Conservation (phyloP, 176 grass and related monocot genomes). For the Zea mays region Zm-B73-REFERENCE-NAM-5.0 NC_050103.1:60367001-60367500, state of each 20-base stretch:
- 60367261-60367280: background rate
- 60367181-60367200: slow-evolving; percentile 60
- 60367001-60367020: too few relatives aligned
- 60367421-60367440: slow-evolving; percentile 92
- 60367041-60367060: slow-evolving; percentile 78
- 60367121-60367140: slow-evolving; percentile 58
- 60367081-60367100: slow-evolving; percentile 85
- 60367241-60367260: background rate
- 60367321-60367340: slow-evolving; percentile 80
- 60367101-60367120: slow-evolving; percentile 70
- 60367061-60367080: slow-evolving; percentile 96
- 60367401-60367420: slow-evolving; percentile 98
- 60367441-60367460: slow-evolving; percentile 90
- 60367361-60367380: slow-evolving; percentile 73
- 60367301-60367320: slow-evolving; percentile 63
- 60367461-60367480: slow-evolving; percentile 77
- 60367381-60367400: slow-evolving; percentile 81
- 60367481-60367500: slow-evolving; percentile 89
- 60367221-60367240: background rate
- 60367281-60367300: slow-evolving; percentile 66
- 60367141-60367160: slow-evolving; percentile 67
- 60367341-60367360: slow-evolving; percentile 90
- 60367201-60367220: slow-evolving; percentile 56
- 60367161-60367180: slow-evolving; percentile 46
- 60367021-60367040: too few relatives aligned